phyloP scores from a whole-genome alignment of 2,329 filamentous ascomycete genomes.

The Ascochyta viciae-villosae region DNA sequence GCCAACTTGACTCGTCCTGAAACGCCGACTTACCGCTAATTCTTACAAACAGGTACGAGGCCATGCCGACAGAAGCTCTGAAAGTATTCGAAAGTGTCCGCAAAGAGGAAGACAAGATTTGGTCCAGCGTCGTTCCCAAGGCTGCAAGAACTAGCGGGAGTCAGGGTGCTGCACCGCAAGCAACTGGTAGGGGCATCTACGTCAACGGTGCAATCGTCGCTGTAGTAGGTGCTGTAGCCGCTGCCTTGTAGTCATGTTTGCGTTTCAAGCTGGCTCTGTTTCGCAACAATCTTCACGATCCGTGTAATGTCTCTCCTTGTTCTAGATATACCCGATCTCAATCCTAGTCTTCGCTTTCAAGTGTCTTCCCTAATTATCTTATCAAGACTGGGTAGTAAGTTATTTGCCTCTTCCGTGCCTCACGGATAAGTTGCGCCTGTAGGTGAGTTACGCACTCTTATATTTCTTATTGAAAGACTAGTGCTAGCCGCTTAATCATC shows the following conservation, averaged over 20 bases:
- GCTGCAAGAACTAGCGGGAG: slow-evolving; percentile 7
- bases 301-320: slow-evolving; percentile 1
- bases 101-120: slow-evolving; percentile 15
- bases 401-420: no score
- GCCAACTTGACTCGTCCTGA: not conserved
- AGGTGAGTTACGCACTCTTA: no score
- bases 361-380: no score
- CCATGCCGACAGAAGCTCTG: slow-evolving; percentile 11
- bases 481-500: no score
- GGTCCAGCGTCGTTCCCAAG: slow-evolving; percentile 12
- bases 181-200: slow-evolving; percentile 4
- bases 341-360: not conserved
- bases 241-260: not conserved
- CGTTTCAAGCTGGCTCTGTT: not conserved
- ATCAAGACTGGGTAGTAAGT: no score
- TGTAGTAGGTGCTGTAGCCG: slow-evolving; percentile 10
- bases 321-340: slow-evolving; percentile 8
- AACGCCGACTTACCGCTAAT: not conserved
- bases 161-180: slow-evolving; percentile 12
- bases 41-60: slow-evolving; percentile 3
- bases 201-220: slow-evolving; percentile 11
- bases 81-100: slow-evolving; percentile 14
- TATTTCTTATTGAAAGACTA: no score
- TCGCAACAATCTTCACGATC: not conserved
- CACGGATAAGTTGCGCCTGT: no score